phyloP scores from a whole-genome alignment of 31 red algal species.

The Odonthalia washingtoniensis region DNA sequence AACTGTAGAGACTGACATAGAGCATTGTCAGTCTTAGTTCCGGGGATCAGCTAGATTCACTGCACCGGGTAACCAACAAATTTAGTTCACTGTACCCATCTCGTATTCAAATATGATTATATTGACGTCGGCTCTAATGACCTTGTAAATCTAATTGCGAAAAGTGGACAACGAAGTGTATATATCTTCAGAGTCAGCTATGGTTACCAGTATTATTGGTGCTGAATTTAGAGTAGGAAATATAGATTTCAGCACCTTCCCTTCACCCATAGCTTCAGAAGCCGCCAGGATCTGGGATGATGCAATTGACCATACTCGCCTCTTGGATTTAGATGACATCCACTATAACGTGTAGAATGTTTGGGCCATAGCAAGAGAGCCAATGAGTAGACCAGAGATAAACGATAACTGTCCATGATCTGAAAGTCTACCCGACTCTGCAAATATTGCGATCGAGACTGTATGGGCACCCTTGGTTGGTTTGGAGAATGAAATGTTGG shows the following conservation, averaged over 20 bases:
- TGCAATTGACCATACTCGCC: neutral
- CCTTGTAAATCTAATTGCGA: too few relatives aligned
- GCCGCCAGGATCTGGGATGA: too few relatives aligned
- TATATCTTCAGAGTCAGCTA: neutral
- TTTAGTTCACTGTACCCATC: neutral
- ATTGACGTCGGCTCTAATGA: too few relatives aligned
- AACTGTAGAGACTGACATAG: neutral
- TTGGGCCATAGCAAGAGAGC: neutral
- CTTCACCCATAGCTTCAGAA: too few relatives aligned
- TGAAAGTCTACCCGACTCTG: too few relatives aligned
- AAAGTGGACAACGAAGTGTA: too few relatives aligned
- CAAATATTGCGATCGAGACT: too few relatives aligned
- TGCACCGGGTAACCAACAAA: slow-evolving; percentile 14
- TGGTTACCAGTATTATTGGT: neutral
- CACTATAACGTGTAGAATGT: neutral
- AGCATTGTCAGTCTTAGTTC: slow-evolving; percentile 19
- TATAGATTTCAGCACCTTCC: neutral
- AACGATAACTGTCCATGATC: too few relatives aligned
- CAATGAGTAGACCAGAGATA: too few relatives aligned
- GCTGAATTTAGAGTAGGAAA: neutral
- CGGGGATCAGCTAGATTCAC: slow-evolving; percentile 1
- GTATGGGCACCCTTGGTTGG: too few relatives aligned
- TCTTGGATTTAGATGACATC: neutral
- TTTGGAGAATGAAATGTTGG: too few relatives aligned
- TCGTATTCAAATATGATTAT: too few relatives aligned